Percentiles rank a stretch among this genome's conserved stretches.
Evolutionary conservation across 2,329 filamentous ascomycete genomes (phyloP).

Genomic region (Leptographium wingfieldii): DNA sequence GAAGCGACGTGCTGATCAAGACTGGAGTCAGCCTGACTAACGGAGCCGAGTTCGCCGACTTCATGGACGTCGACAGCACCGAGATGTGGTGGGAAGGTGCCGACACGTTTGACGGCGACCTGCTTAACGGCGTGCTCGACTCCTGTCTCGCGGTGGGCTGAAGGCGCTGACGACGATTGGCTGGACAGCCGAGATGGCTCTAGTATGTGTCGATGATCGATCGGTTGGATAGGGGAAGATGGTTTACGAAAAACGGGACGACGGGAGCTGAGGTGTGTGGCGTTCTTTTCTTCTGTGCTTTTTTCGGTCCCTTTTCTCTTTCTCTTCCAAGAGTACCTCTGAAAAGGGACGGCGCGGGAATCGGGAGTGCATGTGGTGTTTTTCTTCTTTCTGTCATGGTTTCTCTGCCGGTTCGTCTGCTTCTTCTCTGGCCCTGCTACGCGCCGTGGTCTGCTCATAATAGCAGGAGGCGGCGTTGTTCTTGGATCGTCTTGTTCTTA

Average conservation of each 20-base stretch:
- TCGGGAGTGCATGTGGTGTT: not conserved
- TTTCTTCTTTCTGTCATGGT: not conserved
- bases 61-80: constrained; percentile 49
- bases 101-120: constrained; percentile 34
- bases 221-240: not conserved
- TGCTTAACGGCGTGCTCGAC: constrained; percentile 44
- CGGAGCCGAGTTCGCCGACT: constrained; percentile 32
- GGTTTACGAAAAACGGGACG: not conserved
- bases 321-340: not conserved
- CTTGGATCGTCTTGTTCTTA: not conserved
- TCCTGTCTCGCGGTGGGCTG: constrained; percentile 37
- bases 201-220: not conserved
- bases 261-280: not conserved
- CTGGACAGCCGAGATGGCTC: no score
- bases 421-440: not conserved
- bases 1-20: not conserved
- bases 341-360: not conserved
- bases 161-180: no score
- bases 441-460: not conserved
- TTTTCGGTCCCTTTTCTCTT: not conserved
- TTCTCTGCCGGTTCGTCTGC: not conserved
- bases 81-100: constrained; percentile 50
- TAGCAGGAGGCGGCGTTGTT: not conserved
- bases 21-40: not conserved
- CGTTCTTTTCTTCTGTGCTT: not conserved